Base-by-base conservation (phyloP, 768 basidiomycete genomes). In the Mycena maculata region DNA sequence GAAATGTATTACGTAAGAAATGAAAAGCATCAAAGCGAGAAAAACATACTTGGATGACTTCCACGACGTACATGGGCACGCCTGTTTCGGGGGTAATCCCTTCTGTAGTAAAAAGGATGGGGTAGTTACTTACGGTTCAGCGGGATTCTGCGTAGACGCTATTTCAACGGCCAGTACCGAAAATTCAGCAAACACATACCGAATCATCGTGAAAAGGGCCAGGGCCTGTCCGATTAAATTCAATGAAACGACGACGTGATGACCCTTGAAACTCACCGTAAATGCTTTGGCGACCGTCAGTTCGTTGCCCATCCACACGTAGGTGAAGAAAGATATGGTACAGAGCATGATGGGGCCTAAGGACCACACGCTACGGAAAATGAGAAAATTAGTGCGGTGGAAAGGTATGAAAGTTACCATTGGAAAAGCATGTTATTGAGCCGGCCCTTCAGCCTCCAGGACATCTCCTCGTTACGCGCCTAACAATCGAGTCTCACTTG, bases 171-270 rank as follows among this genome's bases (percentile, higher is more conserved):
- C 50, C 22, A 5, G 18, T n/a, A n/a, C n/a, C 39, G 25, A 20
- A 27, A 61, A 44, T 8, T n/a, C 22, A 20, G 38, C 15, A 0
- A 47, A n/a, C 15, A 88, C 38, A 33, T 25, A 64, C 87, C 88
- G 85, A 72, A 97, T 84, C 95, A 97, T 95, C 52, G 84, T 83
- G 78, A 97, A 97, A 44, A 96, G 77, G 0, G 94, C 87, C 31
- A 97, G 91, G 0, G 94, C 84, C 86, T 91, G 57, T 5, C 22
- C 6, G 27, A 57, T 28, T 41, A 66, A 33, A 38, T 23, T 11
- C 15, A 27, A 59, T 12, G n/a, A 18, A 30, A 8, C 27, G 1
- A 10, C 36, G 0, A 27, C 6, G 9, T 1, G 23, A 27, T 39
- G 3, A n/a, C 38, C 4, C 16, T 20, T 3, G 15, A 41, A 41